phyloP scores from a whole-genome alignment of 768 basidiomycete genomes.

The Hortiboletus flavorubellus region DNA sequence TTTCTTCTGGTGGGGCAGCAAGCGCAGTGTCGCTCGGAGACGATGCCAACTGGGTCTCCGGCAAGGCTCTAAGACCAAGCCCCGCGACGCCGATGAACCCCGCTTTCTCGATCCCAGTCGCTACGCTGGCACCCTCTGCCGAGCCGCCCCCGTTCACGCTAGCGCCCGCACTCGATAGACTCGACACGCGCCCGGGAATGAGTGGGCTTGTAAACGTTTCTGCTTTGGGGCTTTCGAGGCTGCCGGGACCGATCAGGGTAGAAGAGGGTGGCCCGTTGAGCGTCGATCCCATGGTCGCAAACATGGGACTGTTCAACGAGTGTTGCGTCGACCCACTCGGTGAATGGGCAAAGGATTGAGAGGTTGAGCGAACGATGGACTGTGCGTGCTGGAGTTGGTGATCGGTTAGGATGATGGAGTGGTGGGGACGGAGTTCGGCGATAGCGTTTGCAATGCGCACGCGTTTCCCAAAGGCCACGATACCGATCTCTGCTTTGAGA shows the following conservation, averaged over 20 bases:
- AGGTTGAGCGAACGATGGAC: conserved; percentile 5
- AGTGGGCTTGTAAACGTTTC: conserved; percentile 18
- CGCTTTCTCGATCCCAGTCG: conserved; percentile 20
- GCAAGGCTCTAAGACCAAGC: conserved; percentile 26
- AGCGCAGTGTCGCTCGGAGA: conserved; percentile 65
- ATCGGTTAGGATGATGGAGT: conserved; percentile 56
- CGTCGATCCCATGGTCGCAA: conserved; percentile 31
- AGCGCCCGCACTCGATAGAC: conserved; percentile 25
- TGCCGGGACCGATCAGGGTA: conserved; percentile 21
- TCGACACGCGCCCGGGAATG: conserved; percentile 24
- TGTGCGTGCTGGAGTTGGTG: conserved; percentile 36
- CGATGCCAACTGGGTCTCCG: conserved; percentile 49
- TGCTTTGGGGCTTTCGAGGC: conserved; percentile 33
- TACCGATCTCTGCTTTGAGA: conserved; percentile 91
- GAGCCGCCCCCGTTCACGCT: conserved; percentile 28
- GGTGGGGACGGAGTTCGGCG: conserved; percentile 74
- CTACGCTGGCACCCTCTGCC: conserved; percentile 14
- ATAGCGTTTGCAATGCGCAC: conserved; percentile 92
- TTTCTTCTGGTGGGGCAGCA: conserved; percentile 35
- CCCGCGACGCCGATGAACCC: conserved; percentile 22
- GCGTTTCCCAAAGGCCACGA: conserved; percentile 91
- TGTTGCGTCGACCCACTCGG: conserved; percentile 41
- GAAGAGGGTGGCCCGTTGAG: conserved; percentile 19
- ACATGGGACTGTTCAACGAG: conserved; percentile 42
- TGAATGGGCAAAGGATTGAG: conserved; percentile 24